Conservation (phyloP, 352 stramenopile genomes). For the Ophiocytium majus region DNA sequence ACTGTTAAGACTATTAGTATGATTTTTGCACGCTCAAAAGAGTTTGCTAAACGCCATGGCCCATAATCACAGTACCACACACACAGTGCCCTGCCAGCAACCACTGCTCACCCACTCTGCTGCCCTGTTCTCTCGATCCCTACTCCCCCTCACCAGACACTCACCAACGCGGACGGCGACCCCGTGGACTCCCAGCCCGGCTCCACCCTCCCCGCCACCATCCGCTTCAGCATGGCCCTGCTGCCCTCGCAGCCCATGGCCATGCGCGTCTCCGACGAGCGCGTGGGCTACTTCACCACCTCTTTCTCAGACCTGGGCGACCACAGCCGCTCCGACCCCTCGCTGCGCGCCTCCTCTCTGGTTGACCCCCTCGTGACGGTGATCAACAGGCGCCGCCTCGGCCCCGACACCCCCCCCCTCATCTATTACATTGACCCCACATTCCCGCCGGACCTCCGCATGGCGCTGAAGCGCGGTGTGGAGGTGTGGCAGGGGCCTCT, state of each 20-base stretch:
- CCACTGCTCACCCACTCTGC: too few relatives aligned
- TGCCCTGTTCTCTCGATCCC: too few relatives aligned
- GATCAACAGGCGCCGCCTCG: constrained; percentile 70
- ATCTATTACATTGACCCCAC: constrained; percentile 77
- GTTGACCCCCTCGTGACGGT: constrained; percentile 61
- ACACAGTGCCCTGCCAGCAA: too few relatives aligned
- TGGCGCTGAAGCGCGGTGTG: constrained; percentile 66
- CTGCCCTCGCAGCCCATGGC: constrained; percentile 63
- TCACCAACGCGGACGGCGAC: too few relatives aligned
- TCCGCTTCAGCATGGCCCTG: constrained; percentile 71
- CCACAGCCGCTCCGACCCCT: constrained; percentile 55
- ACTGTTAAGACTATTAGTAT: too few relatives aligned
- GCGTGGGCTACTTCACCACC: constrained; percentile 73
- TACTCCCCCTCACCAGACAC: too few relatives aligned
- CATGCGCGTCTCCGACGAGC: constrained; percentile 67
- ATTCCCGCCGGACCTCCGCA: constrained; percentile 67
- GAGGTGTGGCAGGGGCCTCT: constrained; percentile 74
- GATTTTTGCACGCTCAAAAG: too few relatives aligned
- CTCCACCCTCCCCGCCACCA: constrained; percentile 47
- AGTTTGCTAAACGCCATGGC: too few relatives aligned
- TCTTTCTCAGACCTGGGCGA: constrained; percentile 66
- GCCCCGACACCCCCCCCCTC: constrained; percentile 63
- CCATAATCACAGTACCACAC: too few relatives aligned
- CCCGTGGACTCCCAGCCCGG: too few relatives aligned
- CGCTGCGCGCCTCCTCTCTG: constrained; percentile 59